Conservation (phyloP, 768 basidiomycete genomes). For the Neoboletus brunneissimus region DNA sequence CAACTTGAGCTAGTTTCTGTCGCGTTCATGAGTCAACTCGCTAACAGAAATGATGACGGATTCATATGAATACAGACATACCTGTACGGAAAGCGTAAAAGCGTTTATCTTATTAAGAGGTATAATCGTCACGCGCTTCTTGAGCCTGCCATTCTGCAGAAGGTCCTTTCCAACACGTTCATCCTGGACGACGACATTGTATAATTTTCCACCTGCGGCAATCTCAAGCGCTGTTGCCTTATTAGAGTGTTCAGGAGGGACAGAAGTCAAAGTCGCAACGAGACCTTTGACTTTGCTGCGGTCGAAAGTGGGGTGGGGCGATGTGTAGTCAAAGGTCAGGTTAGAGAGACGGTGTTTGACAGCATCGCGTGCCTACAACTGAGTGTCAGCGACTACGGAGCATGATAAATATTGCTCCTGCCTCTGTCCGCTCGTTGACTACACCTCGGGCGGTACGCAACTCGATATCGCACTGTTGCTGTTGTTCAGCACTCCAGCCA, state of each 20-base stretch:
- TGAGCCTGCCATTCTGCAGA: conserved; percentile 71
- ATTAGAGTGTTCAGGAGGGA: conserved; percentile 65
- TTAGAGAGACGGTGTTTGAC: conserved; percentile 64
- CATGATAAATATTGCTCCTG: conserved; percentile 28
- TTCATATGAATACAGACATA: conserved; percentile 17
- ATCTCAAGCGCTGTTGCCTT: conserved; percentile 92
- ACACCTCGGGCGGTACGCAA: conserved; percentile 51
- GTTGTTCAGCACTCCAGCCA: conserved; percentile 78
- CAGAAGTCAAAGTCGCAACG: conserved; percentile 82
- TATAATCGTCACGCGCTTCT: conserved; percentile 89
- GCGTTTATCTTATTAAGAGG: conserved; percentile 89
- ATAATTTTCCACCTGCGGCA: conserved; percentile 84
- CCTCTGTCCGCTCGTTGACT: conserved; percentile 62
- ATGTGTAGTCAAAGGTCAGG: conserved; percentile 80
- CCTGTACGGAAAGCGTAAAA: conserved; percentile 51
- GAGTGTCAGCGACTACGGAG: conserved; percentile 7
- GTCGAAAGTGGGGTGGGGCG: conserved; percentile 80
- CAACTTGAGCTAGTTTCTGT: conserved; percentile 76
- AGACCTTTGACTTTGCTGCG: conserved; percentile 85
- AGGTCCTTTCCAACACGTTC: conserved; percentile 86
- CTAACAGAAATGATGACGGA: neutral
- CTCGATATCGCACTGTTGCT: conserved; percentile 52
- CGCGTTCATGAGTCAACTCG: neutral
- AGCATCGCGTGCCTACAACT: conserved; percentile 58
- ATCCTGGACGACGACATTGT: conserved; percentile 91